Percentiles rank a stretch among this genome's conserved stretches.
Evolutionary conservation across 2,329 filamentous ascomycete genomes (phyloP).

Genomic region (Fusarium veterinarium): DNA sequence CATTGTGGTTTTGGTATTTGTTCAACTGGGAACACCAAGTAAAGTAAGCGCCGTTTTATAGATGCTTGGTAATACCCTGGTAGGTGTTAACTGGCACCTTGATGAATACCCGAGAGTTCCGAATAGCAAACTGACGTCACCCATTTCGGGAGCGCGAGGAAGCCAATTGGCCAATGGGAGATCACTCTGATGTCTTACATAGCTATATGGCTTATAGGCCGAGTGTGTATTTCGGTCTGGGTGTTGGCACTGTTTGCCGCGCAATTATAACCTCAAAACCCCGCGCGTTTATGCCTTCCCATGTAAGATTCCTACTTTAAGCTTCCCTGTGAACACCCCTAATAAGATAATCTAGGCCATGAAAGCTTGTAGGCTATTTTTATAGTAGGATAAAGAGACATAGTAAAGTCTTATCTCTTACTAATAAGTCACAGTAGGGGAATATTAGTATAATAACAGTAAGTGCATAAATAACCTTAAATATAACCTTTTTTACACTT

Average conservation of each 20-base stretch:
- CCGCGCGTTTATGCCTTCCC: background rate
- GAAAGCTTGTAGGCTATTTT: too few species aligned
- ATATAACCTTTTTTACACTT: too few species aligned
- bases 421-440: too few species aligned
- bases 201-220: background rate
- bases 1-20: background rate
- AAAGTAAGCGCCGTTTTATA: background rate
- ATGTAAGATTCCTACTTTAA: too few species aligned
- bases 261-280: background rate
- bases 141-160: accelerated
- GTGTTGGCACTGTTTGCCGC: background rate
- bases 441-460: too few species aligned
- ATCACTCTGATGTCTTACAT: background rate
- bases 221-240: background rate
- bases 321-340: too few species aligned
- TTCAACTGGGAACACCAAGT: accelerated
- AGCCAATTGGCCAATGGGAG: background rate
- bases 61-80: background rate
- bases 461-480: too few species aligned
- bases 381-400: too few species aligned
- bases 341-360: too few species aligned
- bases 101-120: background rate
- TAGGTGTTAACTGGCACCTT: background rate
- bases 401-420: too few species aligned
- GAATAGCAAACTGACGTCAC: background rate